These are phyloP conservation scores for Colletotrichum sublineola DNA, from an alignment of 2,329 filamentous ascomycete species.

Conservation along the genomic window DNA sequence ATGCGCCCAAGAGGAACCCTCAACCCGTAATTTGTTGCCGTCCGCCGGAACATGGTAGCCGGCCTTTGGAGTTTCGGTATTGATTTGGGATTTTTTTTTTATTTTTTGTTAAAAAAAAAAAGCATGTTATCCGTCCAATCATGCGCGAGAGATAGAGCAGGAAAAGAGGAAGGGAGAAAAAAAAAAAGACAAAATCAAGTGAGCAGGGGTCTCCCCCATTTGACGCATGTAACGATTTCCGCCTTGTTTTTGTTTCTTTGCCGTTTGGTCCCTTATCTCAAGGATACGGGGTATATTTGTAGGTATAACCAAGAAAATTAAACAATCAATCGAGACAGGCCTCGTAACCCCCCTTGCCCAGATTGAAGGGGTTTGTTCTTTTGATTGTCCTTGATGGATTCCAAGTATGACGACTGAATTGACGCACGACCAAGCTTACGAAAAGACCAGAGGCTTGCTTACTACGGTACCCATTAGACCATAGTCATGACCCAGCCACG, in stretches of 20 bases:
- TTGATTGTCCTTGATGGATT: neutral
- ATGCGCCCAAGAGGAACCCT: neutral
- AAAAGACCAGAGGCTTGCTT: neutral
- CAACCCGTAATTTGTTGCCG: neutral
- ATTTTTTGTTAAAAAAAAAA: neutral
- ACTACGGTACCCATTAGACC: too few relatives aligned
- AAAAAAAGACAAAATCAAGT: neutral
- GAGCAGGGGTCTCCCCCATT: neutral
- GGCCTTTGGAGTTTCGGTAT: neutral
- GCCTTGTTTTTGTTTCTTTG: conserved; percentile 16
- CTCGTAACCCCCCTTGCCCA: too few relatives aligned
- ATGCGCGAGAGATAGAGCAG: neutral
- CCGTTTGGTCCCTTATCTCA: conserved; percentile 11
- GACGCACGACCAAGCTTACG: neutral
- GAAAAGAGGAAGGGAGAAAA: neutral
- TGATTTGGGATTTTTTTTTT: too few relatives aligned
- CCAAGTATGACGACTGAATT: neutral
- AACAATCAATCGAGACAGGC: neutral
- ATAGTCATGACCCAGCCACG: neutral
- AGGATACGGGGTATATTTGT: neutral
- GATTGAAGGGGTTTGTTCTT: neutral
- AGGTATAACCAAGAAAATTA: neutral
- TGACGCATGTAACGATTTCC: neutral
- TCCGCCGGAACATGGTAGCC: neutral
- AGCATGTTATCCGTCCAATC: neutral